phyloP scores from a whole-genome alignment of 2,329 filamentous ascomycete genomes.

The Talaromyces atroroseus region DNA sequence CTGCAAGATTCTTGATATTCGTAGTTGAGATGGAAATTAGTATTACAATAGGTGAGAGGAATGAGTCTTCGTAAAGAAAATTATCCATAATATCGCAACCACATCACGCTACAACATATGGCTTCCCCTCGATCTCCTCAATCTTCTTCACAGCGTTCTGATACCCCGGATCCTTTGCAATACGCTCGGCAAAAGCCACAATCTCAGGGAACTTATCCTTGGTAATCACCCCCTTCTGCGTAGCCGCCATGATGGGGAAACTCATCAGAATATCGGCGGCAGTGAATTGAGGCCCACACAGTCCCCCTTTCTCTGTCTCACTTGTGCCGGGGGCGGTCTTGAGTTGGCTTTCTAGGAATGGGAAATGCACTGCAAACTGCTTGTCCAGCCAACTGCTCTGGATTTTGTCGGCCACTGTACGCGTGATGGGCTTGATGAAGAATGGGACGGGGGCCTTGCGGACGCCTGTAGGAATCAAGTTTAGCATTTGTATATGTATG shows the following conservation, averaged over 20 bases:
- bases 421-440: slow-evolving; percentile 56
- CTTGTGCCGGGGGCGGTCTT: slow-evolving; percentile 32
- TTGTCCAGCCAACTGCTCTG: slow-evolving; percentile 35
- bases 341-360: slow-evolving; percentile 43
- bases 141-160: slow-evolving; percentile 38
- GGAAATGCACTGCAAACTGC: slow-evolving; percentile 38
- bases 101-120: slow-evolving; percentile 2
- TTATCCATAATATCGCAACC: too few species aligned
- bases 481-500: slow-evolving; percentile 1
- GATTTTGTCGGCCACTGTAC: slow-evolving; percentile 46
- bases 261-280: slow-evolving; percentile 46
- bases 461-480: slow-evolving; percentile 30
- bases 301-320: slow-evolving; percentile 18
- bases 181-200: slow-evolving; percentile 29
- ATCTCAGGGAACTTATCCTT: slow-evolving; percentile 35
- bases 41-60: not conserved
- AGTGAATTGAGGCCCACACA: slow-evolving; percentile 41
- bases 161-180: slow-evolving; percentile 35
- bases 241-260: slow-evolving; percentile 40
- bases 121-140: slow-evolving; percentile 33
- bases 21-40: too few species aligned
- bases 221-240: slow-evolving; percentile 27
- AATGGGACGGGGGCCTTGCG: slow-evolving; percentile 56
- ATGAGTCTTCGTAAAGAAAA: too few species aligned
- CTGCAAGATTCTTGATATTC: too few species aligned